phyloP scores from a whole-genome alignment of 116 monocot genomes.

The Phalaenopsis hybrid region DNA sequence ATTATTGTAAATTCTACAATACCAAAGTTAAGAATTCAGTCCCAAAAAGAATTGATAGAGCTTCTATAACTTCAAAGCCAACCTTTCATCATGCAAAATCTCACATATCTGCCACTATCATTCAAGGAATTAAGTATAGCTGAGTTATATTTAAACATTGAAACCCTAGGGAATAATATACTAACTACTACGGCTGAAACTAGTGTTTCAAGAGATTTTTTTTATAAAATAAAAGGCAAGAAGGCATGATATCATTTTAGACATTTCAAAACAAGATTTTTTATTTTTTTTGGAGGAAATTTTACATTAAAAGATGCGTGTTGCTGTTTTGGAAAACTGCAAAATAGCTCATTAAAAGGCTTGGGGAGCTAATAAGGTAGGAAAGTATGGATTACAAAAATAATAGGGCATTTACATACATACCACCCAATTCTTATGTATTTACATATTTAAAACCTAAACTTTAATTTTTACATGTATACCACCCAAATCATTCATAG shows the following conservation, averaged over 20 bases:
- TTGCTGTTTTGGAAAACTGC: neutral
- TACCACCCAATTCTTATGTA: no score
- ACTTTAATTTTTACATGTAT: no score
- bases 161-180: neutral
- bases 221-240: neutral
- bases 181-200: neutral
- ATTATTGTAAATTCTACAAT: neutral
- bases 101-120: slow-evolving; percentile 46
- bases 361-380: no score
- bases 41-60: neutral
- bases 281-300: neutral
- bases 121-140: slow-evolving; percentile 16
- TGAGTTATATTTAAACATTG: neutral
- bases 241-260: neutral
- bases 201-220: neutral
- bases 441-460: no score
- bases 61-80: neutral
- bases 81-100: slow-evolving; percentile 63
- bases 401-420: no score
- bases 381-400: no score
- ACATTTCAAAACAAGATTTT: neutral
- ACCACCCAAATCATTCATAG: no score
- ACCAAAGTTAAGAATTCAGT: neutral
- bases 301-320: neutral
- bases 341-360: neutral